Conservation (phyloP, 1,284 basidiomycete genomes). For the Austroboletus niveus region DNA sequence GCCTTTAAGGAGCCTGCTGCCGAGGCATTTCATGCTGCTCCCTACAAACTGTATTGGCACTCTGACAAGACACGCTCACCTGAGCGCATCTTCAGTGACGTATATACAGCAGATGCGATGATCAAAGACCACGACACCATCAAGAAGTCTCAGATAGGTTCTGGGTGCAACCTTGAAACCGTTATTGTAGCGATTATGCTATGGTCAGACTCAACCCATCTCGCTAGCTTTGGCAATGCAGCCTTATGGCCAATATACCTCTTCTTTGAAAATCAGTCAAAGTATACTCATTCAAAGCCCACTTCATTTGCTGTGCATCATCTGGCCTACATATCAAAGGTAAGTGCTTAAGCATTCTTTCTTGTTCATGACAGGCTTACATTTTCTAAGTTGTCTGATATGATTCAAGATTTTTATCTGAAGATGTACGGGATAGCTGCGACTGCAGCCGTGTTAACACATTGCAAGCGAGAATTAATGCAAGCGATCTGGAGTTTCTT, state of each 20-base stretch:
- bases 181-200: conserved; percentile 28
- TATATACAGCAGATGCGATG: conserved; percentile 33
- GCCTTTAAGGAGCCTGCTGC: conserved; percentile 9
- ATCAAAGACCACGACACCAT: conserved; percentile 27
- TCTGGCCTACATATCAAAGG: conserved; percentile 27
- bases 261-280: conserved; percentile 27
- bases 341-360: not conserved
- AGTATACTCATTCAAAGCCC: conserved; percentile 8
- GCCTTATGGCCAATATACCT: conserved; percentile 33
- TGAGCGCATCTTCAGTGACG: conserved; percentile 30
- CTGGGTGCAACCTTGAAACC: conserved; percentile 8
- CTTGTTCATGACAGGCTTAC: not conserved
- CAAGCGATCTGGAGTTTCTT: not conserved
- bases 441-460: not conserved
- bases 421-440: too few species aligned
- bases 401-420: too few species aligned
- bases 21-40: conserved; percentile 19
- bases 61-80: not conserved
- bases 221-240: conserved; percentile 26
- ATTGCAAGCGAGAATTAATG: not conserved
- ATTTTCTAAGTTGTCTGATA: not conserved
- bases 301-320: conserved; percentile 22
- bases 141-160: conserved; percentile 5
- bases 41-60: conserved; percentile 25
- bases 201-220: conserved; percentile 32